phyloP scores from a whole-genome alignment of 495 filamentous ascomycete genomes.

The Penicillium mononematosum region DNA sequence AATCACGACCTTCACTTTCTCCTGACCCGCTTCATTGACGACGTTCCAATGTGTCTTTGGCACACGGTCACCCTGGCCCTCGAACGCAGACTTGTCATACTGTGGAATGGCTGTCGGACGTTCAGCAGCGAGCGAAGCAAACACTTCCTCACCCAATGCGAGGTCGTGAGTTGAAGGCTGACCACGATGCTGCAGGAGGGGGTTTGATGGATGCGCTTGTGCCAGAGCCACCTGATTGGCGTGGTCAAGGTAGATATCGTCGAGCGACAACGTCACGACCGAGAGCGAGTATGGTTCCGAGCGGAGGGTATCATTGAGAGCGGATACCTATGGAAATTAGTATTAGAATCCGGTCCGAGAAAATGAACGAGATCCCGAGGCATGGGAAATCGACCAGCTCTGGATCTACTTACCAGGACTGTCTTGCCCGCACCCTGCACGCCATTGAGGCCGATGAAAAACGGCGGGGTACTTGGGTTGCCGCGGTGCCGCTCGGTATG shows the following conservation, averaged over 20 bases:
- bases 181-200: conserved; percentile 76
- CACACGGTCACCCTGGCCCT: conserved; percentile 75
- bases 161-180: conserved; percentile 88
- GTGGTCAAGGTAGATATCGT: conserved; percentile 85
- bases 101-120: conserved; percentile 61
- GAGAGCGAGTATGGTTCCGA: conserved; percentile 64
- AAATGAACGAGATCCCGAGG: conserved; percentile 6
- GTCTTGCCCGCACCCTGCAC: conserved; percentile 91
- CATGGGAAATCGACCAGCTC: not conserved
- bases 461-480: conserved; percentile 47
- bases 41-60: conserved; percentile 57
- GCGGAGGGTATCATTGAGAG: conserved; percentile 63
- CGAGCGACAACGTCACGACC: conserved; percentile 79
- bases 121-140: conserved; percentile 56
- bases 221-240: conserved; percentile 67
- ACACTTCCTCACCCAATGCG: conserved; percentile 58
- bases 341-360: conserved; percentile 15
- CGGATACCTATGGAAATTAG: conserved; percentile 52
- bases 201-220: conserved; percentile 62
- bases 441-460: conserved; percentile 62
- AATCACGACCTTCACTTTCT: conserved; percentile 61
- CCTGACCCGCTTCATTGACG: conserved; percentile 56
- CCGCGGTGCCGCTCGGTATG: conserved; percentile 45
- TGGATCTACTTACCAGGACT: conserved; percentile 60
- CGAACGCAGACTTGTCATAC: conserved; percentile 81